Evolutionary conservation across 371 early-diverging fungal genomes (phyloP), one percentile per base, ranked within the genome.

Genomic region (Mortierella sp.): DNA sequence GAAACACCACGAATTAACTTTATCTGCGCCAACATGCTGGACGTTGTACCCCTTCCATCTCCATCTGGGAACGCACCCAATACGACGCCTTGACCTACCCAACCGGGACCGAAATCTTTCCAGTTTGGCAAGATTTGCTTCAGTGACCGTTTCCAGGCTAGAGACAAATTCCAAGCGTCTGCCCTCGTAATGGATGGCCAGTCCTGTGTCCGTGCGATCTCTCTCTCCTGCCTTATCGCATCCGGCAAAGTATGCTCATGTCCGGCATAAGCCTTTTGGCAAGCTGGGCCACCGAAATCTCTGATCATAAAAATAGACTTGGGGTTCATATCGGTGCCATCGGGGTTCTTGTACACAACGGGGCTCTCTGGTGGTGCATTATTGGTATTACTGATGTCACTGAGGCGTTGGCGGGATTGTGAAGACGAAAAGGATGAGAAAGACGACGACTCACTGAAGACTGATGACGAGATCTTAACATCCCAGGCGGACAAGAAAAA

Each of bases 51-150:
- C 28, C 45, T 63, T 48, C 69, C 69, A 13, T 69, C 76, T 13
- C 62, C 72, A 43, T 72, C 76, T 22, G 45, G 48, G 63, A 81
- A 75, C 9, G 76, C 72, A 0, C 62, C 60, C 45, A 81, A 50
- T n/a, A 81, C 76, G 2, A 81, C 70, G 28, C 81, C 81, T 47
- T 75, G 75, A 21, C 81, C 81, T 11, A 81, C 63, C 81, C 81
- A 81, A 15, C 72, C 69, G 1, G 43, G 38, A 22, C 48, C 75
- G 50, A 69, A 69, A 6, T 76, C 69, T 58, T 72, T 81, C 72
- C 75, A 81, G 64, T 75, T 81, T 58, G 81, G 81, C 11, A 81
- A 40, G 24, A 69, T 69, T 33, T 24, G 9, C 67, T 81, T 81
- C 21, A 75, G 59, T 10, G 59, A 28, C 38, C 72, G 43, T 64